Conservation (phyloP, 164 flowering plant species). For the Cinnamomum micranthum region DNA sequence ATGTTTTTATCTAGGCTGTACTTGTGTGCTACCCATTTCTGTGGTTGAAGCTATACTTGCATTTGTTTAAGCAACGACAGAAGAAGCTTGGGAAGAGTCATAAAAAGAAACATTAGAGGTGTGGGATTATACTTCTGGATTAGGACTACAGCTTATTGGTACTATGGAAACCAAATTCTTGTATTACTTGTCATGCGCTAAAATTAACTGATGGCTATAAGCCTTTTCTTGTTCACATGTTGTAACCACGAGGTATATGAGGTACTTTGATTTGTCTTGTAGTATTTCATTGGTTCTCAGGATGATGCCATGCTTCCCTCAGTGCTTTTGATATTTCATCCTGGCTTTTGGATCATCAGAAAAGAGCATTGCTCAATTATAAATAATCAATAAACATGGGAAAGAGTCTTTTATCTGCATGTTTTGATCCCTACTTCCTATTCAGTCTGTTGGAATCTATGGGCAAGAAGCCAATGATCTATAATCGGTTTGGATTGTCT, state of each 20-base stretch:
- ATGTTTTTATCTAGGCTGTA: slow-evolving; percentile 39
- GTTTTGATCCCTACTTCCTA: too few species aligned
- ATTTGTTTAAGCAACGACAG: slow-evolving; percentile 68
- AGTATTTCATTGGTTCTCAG: too few species aligned
- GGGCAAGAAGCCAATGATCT: too few species aligned
- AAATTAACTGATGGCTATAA: not conserved
- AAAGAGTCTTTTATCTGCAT: too few species aligned
- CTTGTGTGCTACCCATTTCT: slow-evolving; percentile 73
- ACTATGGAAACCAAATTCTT: not conserved
- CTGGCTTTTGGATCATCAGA: too few species aligned
- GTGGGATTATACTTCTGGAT: not conserved
- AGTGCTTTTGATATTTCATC: too few species aligned
- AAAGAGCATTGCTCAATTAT: too few species aligned
- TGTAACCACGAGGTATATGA: not conserved
- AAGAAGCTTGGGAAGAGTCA: slow-evolving; percentile 52
- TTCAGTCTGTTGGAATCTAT: too few species aligned
- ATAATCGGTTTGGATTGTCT: too few species aligned
- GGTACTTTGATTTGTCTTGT: not conserved
- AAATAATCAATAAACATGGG: too few species aligned
- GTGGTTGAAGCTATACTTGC: slow-evolving; percentile 75
- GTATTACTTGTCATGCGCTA: not conserved
- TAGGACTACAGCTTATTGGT: not conserved
- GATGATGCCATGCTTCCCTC: too few species aligned
- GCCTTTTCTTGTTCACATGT: not conserved
- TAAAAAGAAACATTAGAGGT: slow-evolving; percentile 35